Evolutionary conservation across 768 basidiomycete genomes (phyloP), one percentile per base, ranked within the genome.

Genomic region (Psilocybe cubensis): DNA sequence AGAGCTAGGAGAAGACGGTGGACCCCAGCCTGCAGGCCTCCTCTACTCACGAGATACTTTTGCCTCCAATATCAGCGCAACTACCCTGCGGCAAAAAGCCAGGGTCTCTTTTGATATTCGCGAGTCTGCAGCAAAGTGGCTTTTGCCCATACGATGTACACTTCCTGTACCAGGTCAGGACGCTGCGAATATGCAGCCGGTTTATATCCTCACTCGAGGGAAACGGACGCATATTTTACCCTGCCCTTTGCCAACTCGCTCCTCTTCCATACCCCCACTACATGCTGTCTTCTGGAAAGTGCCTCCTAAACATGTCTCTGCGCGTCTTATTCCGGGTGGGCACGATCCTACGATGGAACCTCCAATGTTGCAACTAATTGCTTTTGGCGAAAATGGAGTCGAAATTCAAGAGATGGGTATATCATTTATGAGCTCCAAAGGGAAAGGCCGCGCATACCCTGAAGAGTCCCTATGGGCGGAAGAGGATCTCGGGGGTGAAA

Each of bases 351-450:
- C 42, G 48, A 63, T 62, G 20, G 59, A 70, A 1, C 69, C 72
- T 9, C 79, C 83, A 8, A 79, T 83, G 63, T 70, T 94, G 43
- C 92, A 94, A 67, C 69, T 92, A 31, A 74, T 89, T 44, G 86
- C 83, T 17, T 83, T 93, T 50, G 79, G 85, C 21, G 86, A 88
- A 52, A 79, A 84, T 54, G 91, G 91, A 10, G 62, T 94, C 14
- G 92, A 94, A 67, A 81, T 86, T 2, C 85, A 88, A 59, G 92
- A 94, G 70, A 68, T 88, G 27, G 70, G 82, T 1, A 69, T 91
- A 10, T 69, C 80, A 9, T 79, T 79, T 53, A 68, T 91, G 40
- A 71, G 63, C 40, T 75, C 77, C 27, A 81, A 83, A 67, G 79
- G 80, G 28, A 82, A 86, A 68, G 77, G 76, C 4, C 83, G 70